Conservation (phyloP, 192 early-diverging fungal genomes). For the Coemansia asiatica region DNA sequence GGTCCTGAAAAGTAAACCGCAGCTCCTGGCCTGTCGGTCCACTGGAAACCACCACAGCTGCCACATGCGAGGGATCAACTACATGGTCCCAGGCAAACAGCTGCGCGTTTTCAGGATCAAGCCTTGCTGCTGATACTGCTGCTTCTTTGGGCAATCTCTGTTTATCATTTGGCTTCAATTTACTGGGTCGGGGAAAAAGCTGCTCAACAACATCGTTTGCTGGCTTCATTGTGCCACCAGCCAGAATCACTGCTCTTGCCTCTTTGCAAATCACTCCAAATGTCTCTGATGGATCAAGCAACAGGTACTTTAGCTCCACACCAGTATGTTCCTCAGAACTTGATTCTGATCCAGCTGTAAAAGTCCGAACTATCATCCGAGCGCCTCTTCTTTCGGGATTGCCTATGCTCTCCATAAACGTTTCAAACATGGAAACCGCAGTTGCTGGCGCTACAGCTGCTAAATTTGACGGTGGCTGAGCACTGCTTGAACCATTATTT, state of each 20-base stretch:
- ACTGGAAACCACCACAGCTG: slow-evolving; percentile 61
- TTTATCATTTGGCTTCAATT: too few species aligned
- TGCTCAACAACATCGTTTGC: slow-evolving; percentile 56
- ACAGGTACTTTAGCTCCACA: slow-evolving; percentile 72
- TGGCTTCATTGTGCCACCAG: slow-evolving; percentile 93
- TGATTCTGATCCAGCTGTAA: too few species aligned
- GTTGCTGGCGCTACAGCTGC: slow-evolving; percentile 21
- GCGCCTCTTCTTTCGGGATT: slow-evolving; percentile 31
- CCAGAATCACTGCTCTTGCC: slow-evolving; percentile 78
- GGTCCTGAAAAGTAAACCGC: slow-evolving; percentile 61
- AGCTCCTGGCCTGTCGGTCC: slow-evolving; percentile 67
- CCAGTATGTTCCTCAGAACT: neutral
- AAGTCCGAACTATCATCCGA: slow-evolving; percentile 29
- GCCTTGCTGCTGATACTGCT: too few species aligned
- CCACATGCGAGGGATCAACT: slow-evolving; percentile 73
- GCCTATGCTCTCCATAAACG: slow-evolving; percentile 45
- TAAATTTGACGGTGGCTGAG: neutral
- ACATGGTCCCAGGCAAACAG: slow-evolving; percentile 86
- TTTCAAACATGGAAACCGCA: slow-evolving; percentile 32
- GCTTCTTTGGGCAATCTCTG: neutral
- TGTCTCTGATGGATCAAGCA: slow-evolving; percentile 78
- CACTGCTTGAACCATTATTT: neutral
- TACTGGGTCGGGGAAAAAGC: slow-evolving; percentile 12
- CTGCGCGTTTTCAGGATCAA: slow-evolving; percentile 46
- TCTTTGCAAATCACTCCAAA: slow-evolving; percentile 78